Evolutionary conservation across 352 stramenopile genomes (phyloP), one percentile per base, ranked within the genome.

Genomic region (Aphanomyces cochlioides): DNA sequence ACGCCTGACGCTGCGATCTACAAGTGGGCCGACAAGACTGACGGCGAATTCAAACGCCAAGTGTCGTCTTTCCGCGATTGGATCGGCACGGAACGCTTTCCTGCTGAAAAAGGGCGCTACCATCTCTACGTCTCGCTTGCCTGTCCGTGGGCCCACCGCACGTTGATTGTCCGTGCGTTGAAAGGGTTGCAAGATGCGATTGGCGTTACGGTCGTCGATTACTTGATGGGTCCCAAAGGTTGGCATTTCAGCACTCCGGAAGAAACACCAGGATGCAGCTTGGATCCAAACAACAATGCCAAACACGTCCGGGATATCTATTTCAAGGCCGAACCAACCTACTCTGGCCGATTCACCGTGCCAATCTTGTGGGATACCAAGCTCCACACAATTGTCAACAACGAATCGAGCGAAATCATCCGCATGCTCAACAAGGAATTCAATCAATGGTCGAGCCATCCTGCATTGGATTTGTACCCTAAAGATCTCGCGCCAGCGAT

Each of bases 161-260:
- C 81, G 59, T 72, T 98, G 13, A 87, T 94, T 38, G 89, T 95
- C 54, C 77, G 96, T 56, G 79, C 92, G 12, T 73, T 99, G 45
- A 99, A 99, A 78, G 96, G 95, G 1, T 78, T 99, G 37, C 82
- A 99, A 73, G 84, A 98, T 73, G 79, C 95, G 69, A 96, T 99
- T 71, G 87, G 86, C 1, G 77, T 98, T 36, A 97, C 93, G 13
- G 80, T 98, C 54, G 92, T 98, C 64, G 86, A 97, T 72, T 78
- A 92, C 73, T 72, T 79, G 1, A 79, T 85, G 43, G 90, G 96
- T 64, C 64, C 70, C 47, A 90, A 98, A 71, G 90, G 93, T 53
- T 98, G 92, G 90, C 77, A 88, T 12, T 98, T 97, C 79, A 80
- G 60, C 8, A 84, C 84, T 45, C 77, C 77, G 7, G 67, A 72